Base-by-base conservation (phyloP, 768 basidiomycete genomes). In the Lentinula lateritia region DNA sequence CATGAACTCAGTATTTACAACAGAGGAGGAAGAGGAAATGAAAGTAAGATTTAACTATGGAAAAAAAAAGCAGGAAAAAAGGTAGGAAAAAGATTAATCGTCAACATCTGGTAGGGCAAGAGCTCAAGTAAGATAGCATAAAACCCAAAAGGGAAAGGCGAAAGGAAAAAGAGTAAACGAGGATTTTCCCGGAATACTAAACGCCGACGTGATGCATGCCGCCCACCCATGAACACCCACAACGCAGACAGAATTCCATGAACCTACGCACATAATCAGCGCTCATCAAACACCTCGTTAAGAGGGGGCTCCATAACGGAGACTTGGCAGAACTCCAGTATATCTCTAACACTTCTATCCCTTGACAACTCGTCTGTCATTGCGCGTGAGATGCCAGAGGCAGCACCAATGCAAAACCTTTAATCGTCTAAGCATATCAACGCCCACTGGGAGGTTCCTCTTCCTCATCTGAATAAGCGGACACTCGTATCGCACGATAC, bases 381-480 rank as follows among this genome's bases (percentile, higher is more conserved):
- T 28, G 28, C 28, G 3, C 28, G 28, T 28, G 28, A 28, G 28
- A 28, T 3, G 28, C 28, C 28, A 39, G 13, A 39, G 38, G 38
- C 38, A 13, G 38, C 9, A 43, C 50, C 28, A 28, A 28, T 28
- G 28, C 0, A 28, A 3, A 28, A 28, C 3, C 28, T 28, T 23
- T n/a, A n/a, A 62, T 64, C 72, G 62, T 78, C 39, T 78, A 76
- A 32, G 70, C 66, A 15, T 77, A 79, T 52, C 65, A 72, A 18
- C 52, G 52, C 16, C 32, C 35, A 53, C 52, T 53, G 8, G 18
- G 5, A 35, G 8, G 35, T 32, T 77, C 73, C 46, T 76, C 77
- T 59, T 81, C 78, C 39, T 80, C 78, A 63, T 79, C 77, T 50
- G 77, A 77, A 66, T 80, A 80, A 2, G 76, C 72, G 18, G 76